phyloP scores from a whole-genome alignment of 305 asterid species.

The Plantago coronopus region DNA sequence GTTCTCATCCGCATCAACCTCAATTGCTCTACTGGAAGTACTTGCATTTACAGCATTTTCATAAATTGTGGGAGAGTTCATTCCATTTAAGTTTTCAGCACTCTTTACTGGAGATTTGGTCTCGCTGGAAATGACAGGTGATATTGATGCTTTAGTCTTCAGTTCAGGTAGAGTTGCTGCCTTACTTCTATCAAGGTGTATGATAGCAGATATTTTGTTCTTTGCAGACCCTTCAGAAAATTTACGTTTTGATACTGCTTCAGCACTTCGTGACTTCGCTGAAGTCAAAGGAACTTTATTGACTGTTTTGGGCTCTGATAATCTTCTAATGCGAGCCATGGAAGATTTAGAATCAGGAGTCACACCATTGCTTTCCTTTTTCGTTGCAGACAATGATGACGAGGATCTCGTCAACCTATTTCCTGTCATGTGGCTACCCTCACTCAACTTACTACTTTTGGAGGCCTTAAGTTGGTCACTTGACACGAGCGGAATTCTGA shows the following conservation, averaged over 20 bases:
- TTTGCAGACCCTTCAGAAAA: slow-evolving; percentile 59
- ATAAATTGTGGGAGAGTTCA: slow-evolving; percentile 34
- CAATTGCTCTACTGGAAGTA: slow-evolving; percentile 29
- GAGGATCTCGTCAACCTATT: slow-evolving; percentile 70
- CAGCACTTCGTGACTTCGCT: slow-evolving; percentile 51
- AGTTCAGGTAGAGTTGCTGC: slow-evolving; percentile 82
- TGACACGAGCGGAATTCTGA: slow-evolving; percentile 56
- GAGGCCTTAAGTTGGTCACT: slow-evolving; percentile 44
- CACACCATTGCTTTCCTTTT: slow-evolving; percentile 47
- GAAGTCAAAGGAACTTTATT: slow-evolving; percentile 39
- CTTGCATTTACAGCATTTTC: slow-evolving; percentile 35
- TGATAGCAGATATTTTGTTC: slow-evolving; percentile 73
- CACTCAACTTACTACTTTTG: slow-evolving; percentile 52
- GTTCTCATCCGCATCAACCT: slow-evolving; percentile 59
- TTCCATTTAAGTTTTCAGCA: slow-evolving; percentile 30
- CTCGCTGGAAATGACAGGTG: slow-evolving; percentile 31
- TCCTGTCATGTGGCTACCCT: slow-evolving; percentile 49
- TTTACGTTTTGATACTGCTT: slow-evolving; percentile 48
- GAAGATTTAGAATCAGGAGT: slow-evolving; percentile 69
- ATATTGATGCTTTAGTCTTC: slow-evolving; percentile 59
- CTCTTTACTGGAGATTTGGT: slow-evolving; percentile 33
- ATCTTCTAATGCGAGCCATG: slow-evolving; percentile 65
- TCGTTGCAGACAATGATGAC: slow-evolving; percentile 66
- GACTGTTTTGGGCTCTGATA: slow-evolving; percentile 80
- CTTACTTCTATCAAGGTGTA: slow-evolving; percentile 72